phyloP scores from a whole-genome alignment of 768 basidiomycete genomes.

The Amanita pallidorosea region DNA sequence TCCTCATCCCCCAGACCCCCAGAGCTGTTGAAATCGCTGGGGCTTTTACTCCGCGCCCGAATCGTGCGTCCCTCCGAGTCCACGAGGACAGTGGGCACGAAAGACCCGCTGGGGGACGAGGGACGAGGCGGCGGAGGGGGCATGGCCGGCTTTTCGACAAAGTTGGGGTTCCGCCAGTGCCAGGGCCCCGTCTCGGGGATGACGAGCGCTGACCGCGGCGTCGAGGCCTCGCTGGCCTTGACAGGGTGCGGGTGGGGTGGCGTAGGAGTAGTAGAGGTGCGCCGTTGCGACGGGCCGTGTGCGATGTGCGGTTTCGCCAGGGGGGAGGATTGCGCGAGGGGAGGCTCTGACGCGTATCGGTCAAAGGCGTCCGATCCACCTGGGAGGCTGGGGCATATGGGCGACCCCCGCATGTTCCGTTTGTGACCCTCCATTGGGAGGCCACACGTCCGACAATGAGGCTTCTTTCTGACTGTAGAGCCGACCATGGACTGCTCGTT shows the following conservation, averaged over 20 bases:
- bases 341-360: constrained; percentile 3
- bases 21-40: constrained; percentile 4
- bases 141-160: constrained; percentile 10
- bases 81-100: constrained; percentile 15
- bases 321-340: constrained; percentile 2
- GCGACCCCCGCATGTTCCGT: constrained; percentile 17
- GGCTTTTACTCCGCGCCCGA: constrained; percentile 3
- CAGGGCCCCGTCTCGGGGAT: constrained; percentile 12
- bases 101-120: constrained; percentile 8
- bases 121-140: constrained; percentile 5
- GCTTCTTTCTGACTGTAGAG: constrained; percentile 13
- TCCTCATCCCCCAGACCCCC: neutral
- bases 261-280: neutral
- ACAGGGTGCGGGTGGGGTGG: neutral
- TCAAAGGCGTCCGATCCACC: neutral
- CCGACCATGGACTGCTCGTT: neutral
- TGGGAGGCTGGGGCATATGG: constrained; percentile 17
- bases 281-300: neutral
- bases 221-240: neutral
- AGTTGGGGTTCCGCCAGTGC: constrained; percentile 24
- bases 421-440: constrained; percentile 28
- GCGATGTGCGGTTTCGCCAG: neutral
- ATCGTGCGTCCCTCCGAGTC: constrained; percentile 17
- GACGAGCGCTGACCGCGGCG: constrained; percentile 2
- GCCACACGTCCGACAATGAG: constrained; percentile 21